Percentiles rank a stretch among this genome's conserved stretches.
Evolutionary conservation across 2,329 filamentous ascomycete genomes (phyloP).

Genomic region (Tolypocladium capitatum): DNA sequence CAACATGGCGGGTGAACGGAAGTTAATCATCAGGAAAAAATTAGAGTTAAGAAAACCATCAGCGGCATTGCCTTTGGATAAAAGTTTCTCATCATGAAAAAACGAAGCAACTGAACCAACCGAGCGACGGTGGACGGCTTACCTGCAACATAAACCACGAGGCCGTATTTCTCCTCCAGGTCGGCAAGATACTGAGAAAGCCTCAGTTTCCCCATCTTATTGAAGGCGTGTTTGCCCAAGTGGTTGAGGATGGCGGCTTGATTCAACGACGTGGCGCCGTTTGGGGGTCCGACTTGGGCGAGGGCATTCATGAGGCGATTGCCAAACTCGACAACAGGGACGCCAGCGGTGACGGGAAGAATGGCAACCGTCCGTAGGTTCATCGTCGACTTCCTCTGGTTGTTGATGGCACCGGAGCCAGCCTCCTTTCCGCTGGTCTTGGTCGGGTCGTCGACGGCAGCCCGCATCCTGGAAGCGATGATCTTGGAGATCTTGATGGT

Average conservation of each 20-base stretch:
- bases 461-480: conserved; percentile 87
- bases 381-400: conserved; percentile 66
- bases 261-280: conserved; percentile 83
- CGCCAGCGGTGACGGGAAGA: conserved; percentile 77
- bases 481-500: conserved; percentile 99
- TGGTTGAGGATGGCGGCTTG: conserved; percentile 92
- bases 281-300: conserved; percentile 75
- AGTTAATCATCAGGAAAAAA: conserved; percentile 47
- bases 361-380: conserved; percentile 90
- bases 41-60: conserved; percentile 50
- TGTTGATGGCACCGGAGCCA: conserved; percentile 36
- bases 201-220: conserved; percentile 92
- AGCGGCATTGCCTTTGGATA: conserved; percentile 38
- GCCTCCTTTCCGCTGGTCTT: conserved; percentile 52
- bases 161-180: conserved; percentile 89
- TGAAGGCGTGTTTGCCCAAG: conserved; percentile 90
- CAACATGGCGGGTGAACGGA: conserved; percentile 3
- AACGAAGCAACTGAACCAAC: not conserved
- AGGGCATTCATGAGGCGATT: conserved; percentile 77
- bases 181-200: conserved; percentile 92
- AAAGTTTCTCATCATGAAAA: conserved; percentile 38
- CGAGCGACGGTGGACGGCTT: conserved; percentile 16
- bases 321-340: conserved; percentile 93
- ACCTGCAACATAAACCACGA: conserved; percentile 87
- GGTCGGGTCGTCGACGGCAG: conserved; percentile 70